Evolutionary conservation across 208 protist genomes (phyloP).

Genomic region (Crithidia bombi): DNA sequence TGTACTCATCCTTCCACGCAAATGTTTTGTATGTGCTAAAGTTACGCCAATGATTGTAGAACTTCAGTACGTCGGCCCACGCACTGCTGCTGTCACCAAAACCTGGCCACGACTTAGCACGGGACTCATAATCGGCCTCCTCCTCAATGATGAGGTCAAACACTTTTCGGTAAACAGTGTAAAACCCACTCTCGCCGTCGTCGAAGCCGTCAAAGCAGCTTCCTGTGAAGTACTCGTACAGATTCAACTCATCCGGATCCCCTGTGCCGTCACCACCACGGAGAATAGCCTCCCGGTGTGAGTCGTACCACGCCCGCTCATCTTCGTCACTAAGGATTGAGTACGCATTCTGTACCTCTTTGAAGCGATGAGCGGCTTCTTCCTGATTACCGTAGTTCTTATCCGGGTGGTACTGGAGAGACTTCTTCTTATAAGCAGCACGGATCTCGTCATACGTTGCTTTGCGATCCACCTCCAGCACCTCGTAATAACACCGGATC

Average conservation of each 20-base stretch:
- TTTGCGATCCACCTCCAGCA: slow-evolving; percentile 80
- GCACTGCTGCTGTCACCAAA: slow-evolving; percentile 72
- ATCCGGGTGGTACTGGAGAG: slow-evolving; percentile 90
- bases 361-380: slow-evolving; percentile 76
- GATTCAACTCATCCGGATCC: slow-evolving; percentile 76
- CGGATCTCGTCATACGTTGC: slow-evolving; percentile 84
- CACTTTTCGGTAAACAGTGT: slow-evolving; percentile 73
- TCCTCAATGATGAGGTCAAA: slow-evolving; percentile 78
- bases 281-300: slow-evolving; percentile 86
- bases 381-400: slow-evolving; percentile 89
- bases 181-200: slow-evolving; percentile 82
- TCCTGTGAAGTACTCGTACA: slow-evolving; percentile 86
- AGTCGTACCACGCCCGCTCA: slow-evolving; percentile 91
- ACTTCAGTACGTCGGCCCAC: slow-evolving; percentile 71
- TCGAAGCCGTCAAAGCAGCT: slow-evolving; percentile 83
- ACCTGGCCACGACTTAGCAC: slow-evolving; percentile 62
- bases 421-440: slow-evolving; percentile 86
- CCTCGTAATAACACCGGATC: slow-evolving; percentile 89
- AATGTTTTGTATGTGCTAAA: slow-evolving; percentile 88
- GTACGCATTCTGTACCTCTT: slow-evolving; percentile 92
- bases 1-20: slow-evolving; percentile 93
- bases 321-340: slow-evolving; percentile 81
- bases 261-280: slow-evolving; percentile 55
- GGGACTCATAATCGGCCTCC: slow-evolving; percentile 66
- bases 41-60: slow-evolving; percentile 89